These are phyloP conservation scores for Fusarium pilosicola DNA, from an alignment of 2,329 filamentous ascomycete species.

Conservation along the genomic window DNA sequence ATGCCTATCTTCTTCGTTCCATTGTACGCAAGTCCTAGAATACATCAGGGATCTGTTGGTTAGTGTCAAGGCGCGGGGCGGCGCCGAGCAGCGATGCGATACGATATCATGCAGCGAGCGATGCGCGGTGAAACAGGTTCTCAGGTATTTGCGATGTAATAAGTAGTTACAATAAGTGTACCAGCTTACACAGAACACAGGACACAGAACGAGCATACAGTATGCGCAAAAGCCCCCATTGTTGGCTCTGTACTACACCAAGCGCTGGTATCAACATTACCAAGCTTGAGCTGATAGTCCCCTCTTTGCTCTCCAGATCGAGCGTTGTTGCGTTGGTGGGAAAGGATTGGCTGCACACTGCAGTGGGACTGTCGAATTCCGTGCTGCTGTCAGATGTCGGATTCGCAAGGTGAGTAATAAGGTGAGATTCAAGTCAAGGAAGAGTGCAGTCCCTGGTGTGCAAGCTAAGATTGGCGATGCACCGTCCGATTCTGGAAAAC, in stretches of 20 bases:
- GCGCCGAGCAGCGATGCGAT: constrained; percentile 39
- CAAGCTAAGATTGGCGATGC: constrained; percentile 36
- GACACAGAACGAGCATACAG: neutral
- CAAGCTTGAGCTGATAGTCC: neutral
- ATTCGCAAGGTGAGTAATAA: constrained; percentile 23
- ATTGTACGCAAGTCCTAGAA: neutral
- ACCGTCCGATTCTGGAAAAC: constrained; percentile 29
- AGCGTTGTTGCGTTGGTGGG: constrained; percentile 17
- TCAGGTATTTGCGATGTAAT: constrained; percentile 4
- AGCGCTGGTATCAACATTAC: neutral
- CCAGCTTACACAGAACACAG: neutral
- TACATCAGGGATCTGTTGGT: constrained; percentile 1
- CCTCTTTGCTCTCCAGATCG: constrained; percentile 18
- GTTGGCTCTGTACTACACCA: constrained; percentile 7
- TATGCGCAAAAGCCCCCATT: neutral
- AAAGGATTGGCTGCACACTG: constrained; percentile 1
- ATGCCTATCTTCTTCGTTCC: neutral
- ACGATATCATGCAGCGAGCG: constrained; percentile 30
- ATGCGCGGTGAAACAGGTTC: constrained; percentile 6
- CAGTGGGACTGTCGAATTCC: constrained; percentile 4
- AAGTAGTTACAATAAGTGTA: neutral
- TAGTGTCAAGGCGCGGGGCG: constrained; percentile 31
- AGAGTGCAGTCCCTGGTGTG: constrained; percentile 19
- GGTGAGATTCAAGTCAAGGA: constrained; percentile 27
- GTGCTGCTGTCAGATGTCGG: constrained; percentile 20